Base-by-base conservation (phyloP, 2,329 filamentous ascomycete species). In the Ophiostoma sp. region DNA sequence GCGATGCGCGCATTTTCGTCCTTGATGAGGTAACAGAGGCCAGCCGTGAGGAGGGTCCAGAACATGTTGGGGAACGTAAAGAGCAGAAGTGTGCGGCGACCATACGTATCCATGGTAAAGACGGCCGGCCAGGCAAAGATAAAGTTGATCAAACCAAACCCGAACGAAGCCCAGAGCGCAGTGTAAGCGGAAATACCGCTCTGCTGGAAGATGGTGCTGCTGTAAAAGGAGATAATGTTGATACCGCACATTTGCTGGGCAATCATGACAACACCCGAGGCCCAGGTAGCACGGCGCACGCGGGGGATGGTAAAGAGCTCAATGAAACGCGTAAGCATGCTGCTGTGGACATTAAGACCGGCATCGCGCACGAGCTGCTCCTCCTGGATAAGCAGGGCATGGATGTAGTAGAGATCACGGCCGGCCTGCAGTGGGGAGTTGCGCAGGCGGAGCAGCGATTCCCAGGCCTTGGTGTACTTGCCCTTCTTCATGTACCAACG, bases 191-290 rank as follows among this genome's bases (percentile, higher is more conserved):
- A 78, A 48, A 87, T 86, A 4, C 88, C 88, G 1, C 89, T 85
- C 0, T 89, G 77, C 41, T 78, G 75, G 75, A 89, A 89, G 20
- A 89, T 81, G 5, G 87, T 89, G 0, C 87, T 88, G 0, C 87
- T 90, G 78, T 93, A 93, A 78, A 93, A 93, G 0, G 90, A 88
- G 70, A 93, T 90, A 70, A 92, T 90, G 76, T 92, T 91, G 70
- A 68, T 78, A 52, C 78, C 86, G 74, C 88, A 90, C 85, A 90
- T 88, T 77, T 91, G 88, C 78, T 91, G 89, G 0, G 87, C 88
- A 75, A 91, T 88, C 92, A 96, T 96, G 74, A 94, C 91, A 1
- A 88, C 87, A 73, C 89, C 91, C 0, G 91, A 90, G 6, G 92
- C 92, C 39, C 91, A 83, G 3, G 89, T 94, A 2, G 93, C 93